These are phyloP conservation scores for Aspergillus aculeatinus DNA, from an alignment of 2,329 filamentous ascomycete species.

Conservation along the genomic window DNA sequence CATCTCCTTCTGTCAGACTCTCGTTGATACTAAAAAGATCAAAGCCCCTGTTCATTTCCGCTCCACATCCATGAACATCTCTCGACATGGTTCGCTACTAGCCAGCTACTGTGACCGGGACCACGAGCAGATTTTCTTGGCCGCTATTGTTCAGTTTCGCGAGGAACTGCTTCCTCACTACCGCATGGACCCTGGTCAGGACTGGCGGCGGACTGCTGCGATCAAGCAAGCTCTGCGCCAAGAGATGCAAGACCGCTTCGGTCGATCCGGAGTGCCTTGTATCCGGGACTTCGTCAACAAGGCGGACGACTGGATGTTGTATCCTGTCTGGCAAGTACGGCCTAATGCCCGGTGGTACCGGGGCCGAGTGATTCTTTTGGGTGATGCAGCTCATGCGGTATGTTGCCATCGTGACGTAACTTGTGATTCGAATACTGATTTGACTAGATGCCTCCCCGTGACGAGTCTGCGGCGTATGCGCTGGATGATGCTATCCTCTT, in stretches of 20 bases:
- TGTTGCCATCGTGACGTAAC: conserved; percentile 12
- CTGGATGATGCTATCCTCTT: conserved; percentile 48
- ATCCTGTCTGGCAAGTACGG: conserved; percentile 45
- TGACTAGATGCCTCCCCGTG: conserved; percentile 47
- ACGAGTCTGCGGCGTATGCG: conserved; percentile 47
- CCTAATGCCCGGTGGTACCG: conserved; percentile 41
- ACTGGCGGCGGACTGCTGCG: conserved; percentile 33
- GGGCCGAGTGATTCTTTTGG: conserved; percentile 43
- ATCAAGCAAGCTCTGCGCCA: conserved; percentile 37
- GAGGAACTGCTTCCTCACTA: conserved; percentile 27
- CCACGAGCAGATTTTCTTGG: conserved; percentile 37
- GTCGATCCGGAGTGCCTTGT: conserved; percentile 34
- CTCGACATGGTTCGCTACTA: conserved; percentile 36
- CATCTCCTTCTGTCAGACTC: conserved; percentile 40
- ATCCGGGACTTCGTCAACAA: conserved; percentile 38
- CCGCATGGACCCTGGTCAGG: conserved; percentile 28
- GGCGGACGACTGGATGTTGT: conserved; percentile 43
- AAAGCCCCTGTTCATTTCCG: conserved; percentile 35
- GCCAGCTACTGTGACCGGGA: conserved; percentile 35
- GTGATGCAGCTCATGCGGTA: conserved; percentile 51
- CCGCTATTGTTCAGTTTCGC: conserved; percentile 36
- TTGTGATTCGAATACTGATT: conserved; percentile 2
- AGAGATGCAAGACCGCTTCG: conserved; percentile 40
- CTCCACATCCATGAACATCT: conserved; percentile 40
- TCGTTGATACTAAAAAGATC: conserved; percentile 23